These are phyloP conservation scores for Liriodendron chinense DNA, from an alignment of 164 flowering plant species.

Conservation along the genomic window DNA sequence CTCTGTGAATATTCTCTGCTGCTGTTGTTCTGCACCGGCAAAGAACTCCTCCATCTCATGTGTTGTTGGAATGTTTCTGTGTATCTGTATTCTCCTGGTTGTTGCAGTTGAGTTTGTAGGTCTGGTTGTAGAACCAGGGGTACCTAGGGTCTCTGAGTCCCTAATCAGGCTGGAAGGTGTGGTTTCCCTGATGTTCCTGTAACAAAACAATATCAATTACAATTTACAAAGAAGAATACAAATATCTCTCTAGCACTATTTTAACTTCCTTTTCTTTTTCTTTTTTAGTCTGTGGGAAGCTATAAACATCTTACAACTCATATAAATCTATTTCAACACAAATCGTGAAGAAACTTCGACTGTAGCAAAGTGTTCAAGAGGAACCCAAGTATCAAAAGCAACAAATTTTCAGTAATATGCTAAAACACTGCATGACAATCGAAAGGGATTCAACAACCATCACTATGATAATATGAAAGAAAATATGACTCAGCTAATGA, in stretches of 20 bases:
- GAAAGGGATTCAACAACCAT: too few species aligned
- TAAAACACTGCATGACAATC: too few species aligned
- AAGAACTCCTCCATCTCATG: conserved; percentile 84
- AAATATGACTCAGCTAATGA: neutral
- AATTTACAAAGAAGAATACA: neutral
- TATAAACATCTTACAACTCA: neutral
- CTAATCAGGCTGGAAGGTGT: conserved; percentile 74
- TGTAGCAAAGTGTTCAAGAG: too few species aligned
- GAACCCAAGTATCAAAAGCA: too few species aligned
- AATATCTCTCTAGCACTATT: neutral
- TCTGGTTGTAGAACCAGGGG: conserved; percentile 74
- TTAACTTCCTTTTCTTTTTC: neutral
- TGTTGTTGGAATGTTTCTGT: conserved; percentile 46
- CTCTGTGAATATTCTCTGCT: conserved; percentile 52
- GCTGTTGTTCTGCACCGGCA: conserved; percentile 56
- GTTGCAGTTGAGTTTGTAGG: conserved; percentile 21
- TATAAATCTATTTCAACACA: neutral
- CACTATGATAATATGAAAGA: neutral
- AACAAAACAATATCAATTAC: neutral
- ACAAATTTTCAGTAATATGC: too few species aligned
- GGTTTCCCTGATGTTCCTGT: conserved; percentile 75
- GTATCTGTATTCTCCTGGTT: conserved; percentile 28
- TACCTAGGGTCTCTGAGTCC: conserved; percentile 33
- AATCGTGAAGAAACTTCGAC: neutral
- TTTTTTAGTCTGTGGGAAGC: neutral